Base-by-base conservation (phyloP, 805 yeast genomes). In the Nakazawaea sp. region DNA sequence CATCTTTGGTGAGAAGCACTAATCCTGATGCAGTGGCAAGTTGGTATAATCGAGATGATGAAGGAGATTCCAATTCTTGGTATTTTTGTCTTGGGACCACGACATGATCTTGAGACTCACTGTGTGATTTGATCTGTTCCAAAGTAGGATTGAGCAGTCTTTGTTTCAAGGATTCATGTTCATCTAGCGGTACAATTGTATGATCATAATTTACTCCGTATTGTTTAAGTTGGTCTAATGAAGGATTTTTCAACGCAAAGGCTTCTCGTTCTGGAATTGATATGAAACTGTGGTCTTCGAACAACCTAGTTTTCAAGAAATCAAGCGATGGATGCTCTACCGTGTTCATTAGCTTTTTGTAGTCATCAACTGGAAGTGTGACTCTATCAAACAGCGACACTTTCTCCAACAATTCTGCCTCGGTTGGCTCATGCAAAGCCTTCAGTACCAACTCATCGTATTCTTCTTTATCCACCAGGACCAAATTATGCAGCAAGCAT, bases 371-470 rank as follows among this genome's bases (percentile, higher is more conserved):
- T n/a, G 21, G n/a, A 5, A 18, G 9, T 17, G 13, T 23, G 12
- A 12, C 19, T 12, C 18, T 15, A 8, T 30, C 33, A 5, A 29
- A 5, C 24, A 8, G 10, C 7, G 7, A 8, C 24, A 21, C 7
- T 21, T 21, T 21, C 2, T 30, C 25, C 20, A 40, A 36, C 19
- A 45, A 29, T 21, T 43, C 45, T n/a, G 28, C 36, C 27, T 45
- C 46, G 11, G 42, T 36, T 17, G 46, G 46, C 17, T 38, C 47
- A 23, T 37, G 45, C 23, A 50, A 43, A 5, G 50, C 41, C 5
- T 29, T 43, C 12, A 33, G 43, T 21, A 47, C 33, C 31, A 65
- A 39, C 2, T 41, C 44, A 3, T 50, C 49, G 34, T 52, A 59
- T 7, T 52, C 52, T 3, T 32, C 32, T 25, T 27, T 21, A 12